Evolutionary conservation across 2,329 filamentous ascomycete species (phyloP).

Genomic region (Davidsoniella virescens): DNA sequence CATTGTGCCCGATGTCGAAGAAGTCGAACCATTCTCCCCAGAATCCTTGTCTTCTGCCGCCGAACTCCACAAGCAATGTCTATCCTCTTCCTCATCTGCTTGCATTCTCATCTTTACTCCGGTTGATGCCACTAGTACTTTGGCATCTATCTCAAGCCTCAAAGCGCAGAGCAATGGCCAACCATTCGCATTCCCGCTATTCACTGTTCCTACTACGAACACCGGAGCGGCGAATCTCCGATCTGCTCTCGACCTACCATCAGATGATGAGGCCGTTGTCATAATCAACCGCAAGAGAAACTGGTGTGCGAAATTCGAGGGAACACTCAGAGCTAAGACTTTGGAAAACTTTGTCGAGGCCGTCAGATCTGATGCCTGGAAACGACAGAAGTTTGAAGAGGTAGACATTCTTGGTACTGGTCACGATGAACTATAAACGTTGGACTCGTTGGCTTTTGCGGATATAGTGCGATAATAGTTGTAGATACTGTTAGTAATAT

Average conservation of each 20-base stretch:
- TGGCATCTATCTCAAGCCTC: too few species aligned
- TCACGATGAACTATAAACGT: constrained; percentile 17
- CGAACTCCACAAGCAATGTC: constrained; percentile 53
- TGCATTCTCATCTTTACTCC: constrained; percentile 67
- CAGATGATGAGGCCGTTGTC: constrained; percentile 50
- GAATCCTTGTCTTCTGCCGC: constrained; percentile 42
- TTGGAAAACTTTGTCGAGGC: constrained; percentile 79
- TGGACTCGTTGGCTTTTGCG: neutral
- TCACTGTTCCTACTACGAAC: too few species aligned
- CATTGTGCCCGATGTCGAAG: constrained; percentile 19
- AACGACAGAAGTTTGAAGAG: constrained; percentile 58
- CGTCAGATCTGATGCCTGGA: constrained; percentile 77
- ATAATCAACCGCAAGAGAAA: constrained; percentile 70
- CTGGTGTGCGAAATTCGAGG: constrained; percentile 69
- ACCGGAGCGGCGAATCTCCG: too few species aligned
- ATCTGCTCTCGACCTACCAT: constrained; percentile 12
- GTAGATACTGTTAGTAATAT: too few species aligned
- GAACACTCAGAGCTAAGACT: constrained; percentile 34
- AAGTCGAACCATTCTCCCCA: constrained; percentile 33
- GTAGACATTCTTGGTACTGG: constrained; percentile 31
- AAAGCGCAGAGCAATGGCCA: too few species aligned
- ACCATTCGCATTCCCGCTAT: too few species aligned
- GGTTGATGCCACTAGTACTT: constrained; percentile 18
- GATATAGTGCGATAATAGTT: neutral
- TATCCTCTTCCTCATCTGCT: constrained; percentile 59